These are phyloP conservation scores for Lactarius hatsudake DNA, from an alignment of 768 basidiomycete genomes.

Conservation along the genomic window DNA sequence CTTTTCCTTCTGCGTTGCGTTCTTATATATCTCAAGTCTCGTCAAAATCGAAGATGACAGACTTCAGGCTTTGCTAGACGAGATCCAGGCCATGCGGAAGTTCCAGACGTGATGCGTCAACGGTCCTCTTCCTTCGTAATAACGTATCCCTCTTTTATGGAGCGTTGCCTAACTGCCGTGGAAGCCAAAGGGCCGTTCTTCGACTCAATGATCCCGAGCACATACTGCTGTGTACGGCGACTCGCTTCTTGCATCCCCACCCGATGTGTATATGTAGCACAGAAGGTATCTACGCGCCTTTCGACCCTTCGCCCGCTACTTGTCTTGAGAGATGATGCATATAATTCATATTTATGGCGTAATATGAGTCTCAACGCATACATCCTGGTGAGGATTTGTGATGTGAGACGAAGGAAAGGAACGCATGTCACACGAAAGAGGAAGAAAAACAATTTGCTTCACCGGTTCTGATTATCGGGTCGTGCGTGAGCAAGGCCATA, in stretches of 20 bases:
- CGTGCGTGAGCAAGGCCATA: background rate
- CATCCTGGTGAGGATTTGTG: conserved; percentile 12
- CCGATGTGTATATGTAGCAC: background rate
- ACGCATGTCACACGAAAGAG: conserved; percentile 1
- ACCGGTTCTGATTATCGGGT: conserved; percentile 17
- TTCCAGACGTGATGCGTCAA: conserved; percentile 64
- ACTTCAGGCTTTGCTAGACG: conserved; percentile 76
- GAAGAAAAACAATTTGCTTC: background rate
- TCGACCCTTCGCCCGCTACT: background rate
- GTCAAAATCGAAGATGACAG: conserved; percentile 87
- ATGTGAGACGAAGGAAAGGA: background rate
- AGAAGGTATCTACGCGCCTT: background rate
- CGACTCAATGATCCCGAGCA: background rate
- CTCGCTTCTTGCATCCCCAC: background rate
- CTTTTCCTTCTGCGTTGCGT: conserved; percentile 31
- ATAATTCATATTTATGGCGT: conserved; percentile 1
- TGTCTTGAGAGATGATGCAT: conserved; percentile 1
- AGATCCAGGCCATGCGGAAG: conserved; percentile 88
- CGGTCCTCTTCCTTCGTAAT: background rate
- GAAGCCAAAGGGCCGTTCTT: background rate
- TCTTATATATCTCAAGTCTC: conserved; percentile 46
- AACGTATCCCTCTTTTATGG: background rate
- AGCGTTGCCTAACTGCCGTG: background rate
- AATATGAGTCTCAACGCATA: conserved; percentile 11
- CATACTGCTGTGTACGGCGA: background rate